Evolutionary conservation across 2,329 filamentous ascomycete species (phyloP).

Genomic region (Fusarium lateritium): DNA sequence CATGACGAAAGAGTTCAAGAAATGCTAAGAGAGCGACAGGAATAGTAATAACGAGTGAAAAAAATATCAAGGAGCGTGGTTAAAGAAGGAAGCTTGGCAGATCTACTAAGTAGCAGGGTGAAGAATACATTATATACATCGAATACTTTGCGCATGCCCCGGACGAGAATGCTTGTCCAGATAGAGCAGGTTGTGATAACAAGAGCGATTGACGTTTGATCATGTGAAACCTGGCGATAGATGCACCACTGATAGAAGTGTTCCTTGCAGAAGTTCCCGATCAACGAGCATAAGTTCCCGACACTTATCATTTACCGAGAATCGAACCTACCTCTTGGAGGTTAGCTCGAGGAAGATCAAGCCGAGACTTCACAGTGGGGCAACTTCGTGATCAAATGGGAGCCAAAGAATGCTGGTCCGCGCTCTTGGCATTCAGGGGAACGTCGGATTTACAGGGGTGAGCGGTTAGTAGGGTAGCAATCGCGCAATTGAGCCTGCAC

Average conservation of each 20-base stretch:
- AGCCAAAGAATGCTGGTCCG: not conserved
- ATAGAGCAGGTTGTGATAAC: not conserved
- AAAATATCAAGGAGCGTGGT: slow-evolving; percentile 7
- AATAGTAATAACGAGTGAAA: slow-evolving; percentile 8
- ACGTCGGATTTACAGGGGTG: slow-evolving; percentile 2
- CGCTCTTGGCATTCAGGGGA: slow-evolving; percentile 3
- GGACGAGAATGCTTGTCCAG: not conserved
- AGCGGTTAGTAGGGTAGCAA: not conserved
- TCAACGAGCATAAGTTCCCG: slow-evolving; percentile 6
- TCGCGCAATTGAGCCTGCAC: not conserved
- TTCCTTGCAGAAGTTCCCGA: slow-evolving; percentile 4
- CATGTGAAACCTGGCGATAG: slow-evolving; percentile 2
- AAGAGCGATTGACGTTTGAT: not conserved
- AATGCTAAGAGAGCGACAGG: slow-evolving; percentile 20
- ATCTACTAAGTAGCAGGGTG: not conserved
- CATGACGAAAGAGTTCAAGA: slow-evolving; percentile 14
- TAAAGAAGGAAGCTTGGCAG: slow-evolving; percentile 20
- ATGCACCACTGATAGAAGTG: slow-evolving; percentile 4
- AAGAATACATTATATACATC: slow-evolving; percentile 21
- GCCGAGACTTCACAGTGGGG: not conserved
- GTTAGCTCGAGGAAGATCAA: not conserved
- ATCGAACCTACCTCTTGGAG: not conserved
- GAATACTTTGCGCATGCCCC: not conserved
- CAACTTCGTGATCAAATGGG: not conserved
- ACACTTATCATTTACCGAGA: not conserved